Conservation (phyloP, 768 basidiomycete genomes). For the Nevesoporus exiguus region DNA sequence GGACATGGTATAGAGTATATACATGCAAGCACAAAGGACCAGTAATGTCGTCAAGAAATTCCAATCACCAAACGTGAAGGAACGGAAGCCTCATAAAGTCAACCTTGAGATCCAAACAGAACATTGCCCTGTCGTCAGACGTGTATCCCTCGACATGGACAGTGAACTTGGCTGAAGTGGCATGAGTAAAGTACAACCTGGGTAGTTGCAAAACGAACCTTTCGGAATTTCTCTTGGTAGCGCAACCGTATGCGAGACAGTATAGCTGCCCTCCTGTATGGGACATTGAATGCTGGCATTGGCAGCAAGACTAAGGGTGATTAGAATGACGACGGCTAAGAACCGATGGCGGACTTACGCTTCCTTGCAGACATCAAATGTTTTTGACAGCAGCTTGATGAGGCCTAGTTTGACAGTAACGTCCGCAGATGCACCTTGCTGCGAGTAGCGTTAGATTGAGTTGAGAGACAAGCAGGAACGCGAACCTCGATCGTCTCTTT, state of each 20-base stretch:
- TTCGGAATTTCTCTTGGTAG: conserved; percentile 90
- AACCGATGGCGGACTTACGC: conserved; percentile 59
- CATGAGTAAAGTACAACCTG: not conserved
- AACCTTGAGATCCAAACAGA: conserved; percentile 78
- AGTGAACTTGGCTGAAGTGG: conserved; percentile 70
- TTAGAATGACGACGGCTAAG: conserved; percentile 1
- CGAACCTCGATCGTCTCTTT: conserved; percentile 61
- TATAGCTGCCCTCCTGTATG: conserved; percentile 65
- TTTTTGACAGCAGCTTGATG: conserved; percentile 81
- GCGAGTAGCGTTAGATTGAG: conserved; percentile 10
- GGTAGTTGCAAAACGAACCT: conserved; percentile 39
- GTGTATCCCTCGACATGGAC: conserved; percentile 71
- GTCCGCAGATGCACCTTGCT: conserved; percentile 92
- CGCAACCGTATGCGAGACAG: conserved; percentile 76
- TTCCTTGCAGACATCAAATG: conserved; percentile 89
- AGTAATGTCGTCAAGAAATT: not conserved
- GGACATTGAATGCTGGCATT: conserved; percentile 84
- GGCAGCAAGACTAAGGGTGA: conserved; percentile 55
- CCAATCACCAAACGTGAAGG: conserved; percentile 25
- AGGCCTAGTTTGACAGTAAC: conserved; percentile 92
- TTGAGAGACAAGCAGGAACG: not conserved
- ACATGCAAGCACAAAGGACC: conserved; percentile 4
- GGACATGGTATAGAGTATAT: conserved; percentile 3
- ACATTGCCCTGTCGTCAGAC: conserved; percentile 63
- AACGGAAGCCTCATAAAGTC: conserved; percentile 59